A percentile compares a stretch with the other conserved stretches of the same genome.
Conservation (phyloP, 768 basidiomycete genomes). For the Amanita subjunquillea region DNA sequence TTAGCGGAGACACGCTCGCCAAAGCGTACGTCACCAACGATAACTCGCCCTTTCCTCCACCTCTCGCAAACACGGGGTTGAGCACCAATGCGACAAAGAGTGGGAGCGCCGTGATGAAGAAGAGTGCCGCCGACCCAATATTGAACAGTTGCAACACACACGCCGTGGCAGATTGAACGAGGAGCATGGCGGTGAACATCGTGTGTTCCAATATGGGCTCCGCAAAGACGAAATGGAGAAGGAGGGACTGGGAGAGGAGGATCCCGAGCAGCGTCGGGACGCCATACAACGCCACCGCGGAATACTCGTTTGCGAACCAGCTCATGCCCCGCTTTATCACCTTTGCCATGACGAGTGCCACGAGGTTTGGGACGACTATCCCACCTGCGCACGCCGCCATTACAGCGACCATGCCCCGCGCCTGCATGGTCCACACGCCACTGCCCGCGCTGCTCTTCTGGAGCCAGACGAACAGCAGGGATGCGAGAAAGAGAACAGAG, state of each 20-base stretch:
- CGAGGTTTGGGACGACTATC: conserved; percentile 52
- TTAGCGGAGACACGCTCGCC: conserved; percentile 43
- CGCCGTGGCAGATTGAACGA: conserved; percentile 50
- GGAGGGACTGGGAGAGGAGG: conserved; percentile 48
- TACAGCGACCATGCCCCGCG: conserved; percentile 38
- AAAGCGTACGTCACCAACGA: conserved; percentile 56
- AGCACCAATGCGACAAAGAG: conserved; percentile 46
- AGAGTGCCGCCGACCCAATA: conserved; percentile 70
- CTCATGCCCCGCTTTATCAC: conserved; percentile 65
- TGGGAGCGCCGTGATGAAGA: conserved; percentile 52
- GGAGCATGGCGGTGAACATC: conserved; percentile 46
- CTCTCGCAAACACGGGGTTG: conserved; percentile 27
- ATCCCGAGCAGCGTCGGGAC: conserved; percentile 63
- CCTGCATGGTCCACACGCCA: conserved; percentile 27
- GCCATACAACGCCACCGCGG: conserved; percentile 59
- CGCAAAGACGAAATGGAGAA: conserved; percentile 10
- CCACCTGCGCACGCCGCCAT: conserved; percentile 43
- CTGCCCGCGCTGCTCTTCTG: conserved; percentile 6
- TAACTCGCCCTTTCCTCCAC: conserved; percentile 17
- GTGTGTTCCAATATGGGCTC: conserved; percentile 48
- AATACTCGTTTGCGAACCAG: conserved; percentile 74
- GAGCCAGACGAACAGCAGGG: conserved; percentile 30
- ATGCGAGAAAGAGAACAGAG: conserved; percentile 33
- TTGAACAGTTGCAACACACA: conserved; percentile 50
- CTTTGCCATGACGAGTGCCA: conserved; percentile 58